Evolutionary conservation across 2,329 filamentous ascomycete species (phyloP), one percentile per base, ranked within the genome.

Genomic region (Fusarium sterilihyphosum): DNA sequence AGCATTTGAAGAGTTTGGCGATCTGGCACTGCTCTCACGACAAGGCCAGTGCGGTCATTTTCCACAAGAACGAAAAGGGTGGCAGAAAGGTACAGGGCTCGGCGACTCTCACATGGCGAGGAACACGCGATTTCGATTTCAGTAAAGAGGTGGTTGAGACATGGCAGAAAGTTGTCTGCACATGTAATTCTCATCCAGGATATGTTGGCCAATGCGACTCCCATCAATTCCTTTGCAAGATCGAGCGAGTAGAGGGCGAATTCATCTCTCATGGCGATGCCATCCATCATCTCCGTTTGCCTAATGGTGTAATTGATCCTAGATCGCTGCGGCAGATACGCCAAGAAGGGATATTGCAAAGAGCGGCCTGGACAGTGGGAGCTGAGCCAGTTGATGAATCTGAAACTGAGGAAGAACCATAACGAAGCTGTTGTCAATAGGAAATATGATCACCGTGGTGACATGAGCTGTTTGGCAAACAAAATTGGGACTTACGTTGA

Each of bases 201-300:
- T 31, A 8, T 26, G 18, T 33, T 47, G 26, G 24, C 10, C 24
- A 26, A 26, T 40, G 52, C 24, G 24, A 38, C 13, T 54, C 35
- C 13, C 52, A 26, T 8, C 35, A 40, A 40, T 18, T 49, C 29
- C 26, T 64, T 31, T 14, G 37, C 22, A 46, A 16, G 11, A 35
- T 46, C n/a, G 46, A 62, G 41, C 33, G 37, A 37, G n/a, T 53
- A 18, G n/a, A 38, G 29, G 47, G 44, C n/a, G 38, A 38, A 26
- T 59, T 70, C 13, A 38, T 47, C 26, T 59, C 58, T 40, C 33
- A 70, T 29, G 52, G 65, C 14, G 67, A 70, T 63, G 53, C 65
- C 41, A 58, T 54, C 20, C 31, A 65, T 65, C 49, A 47, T 52
- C 59, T 65, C 35, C 18, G 33, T 46, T 47, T 60, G 44, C 49